Conservation (phyloP, 139 green algal species). For the Chlorella sorokiniana region DNA sequence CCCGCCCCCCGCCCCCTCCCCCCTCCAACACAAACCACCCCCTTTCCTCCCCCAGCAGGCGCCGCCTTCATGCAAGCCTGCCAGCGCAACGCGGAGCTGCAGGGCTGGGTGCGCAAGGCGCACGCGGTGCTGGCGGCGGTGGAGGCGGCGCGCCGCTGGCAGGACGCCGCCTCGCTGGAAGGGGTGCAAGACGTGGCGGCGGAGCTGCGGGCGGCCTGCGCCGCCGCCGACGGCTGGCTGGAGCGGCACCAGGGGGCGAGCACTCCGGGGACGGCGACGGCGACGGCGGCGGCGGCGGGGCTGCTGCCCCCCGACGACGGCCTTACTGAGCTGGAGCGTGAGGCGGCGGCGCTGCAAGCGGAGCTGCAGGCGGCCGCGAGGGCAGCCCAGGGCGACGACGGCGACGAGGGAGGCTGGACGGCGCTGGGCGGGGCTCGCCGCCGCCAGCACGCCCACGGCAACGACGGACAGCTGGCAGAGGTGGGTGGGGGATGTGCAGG, state of each 20-base stretch:
- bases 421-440: background rate
- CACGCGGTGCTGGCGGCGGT: background rate
- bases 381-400: background rate
- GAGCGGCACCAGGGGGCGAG: background rate
- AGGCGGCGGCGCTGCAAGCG: constrained; percentile 8
- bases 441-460: background rate
- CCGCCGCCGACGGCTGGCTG: background rate
- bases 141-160: background rate
- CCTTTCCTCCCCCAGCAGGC: background rate
- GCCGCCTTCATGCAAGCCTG: background rate
- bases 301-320: background rate
- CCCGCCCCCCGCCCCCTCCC: background rate
- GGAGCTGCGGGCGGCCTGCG: background rate
- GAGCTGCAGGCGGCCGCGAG: background rate
- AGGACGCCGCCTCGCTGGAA: background rate
- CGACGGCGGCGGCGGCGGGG: too few species aligned
- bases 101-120: background rate
- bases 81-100: background rate
- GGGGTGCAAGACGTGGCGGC: background rate
- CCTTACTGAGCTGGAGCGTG: background rate
- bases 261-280: background rate
- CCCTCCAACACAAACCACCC: background rate
- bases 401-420: background rate
- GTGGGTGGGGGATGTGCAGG: too few species aligned
- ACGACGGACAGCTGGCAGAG: background rate